Evolutionary conservation across 306 rosid genomes (phyloP).

Genomic region (Prunus fruticosa): DNA sequence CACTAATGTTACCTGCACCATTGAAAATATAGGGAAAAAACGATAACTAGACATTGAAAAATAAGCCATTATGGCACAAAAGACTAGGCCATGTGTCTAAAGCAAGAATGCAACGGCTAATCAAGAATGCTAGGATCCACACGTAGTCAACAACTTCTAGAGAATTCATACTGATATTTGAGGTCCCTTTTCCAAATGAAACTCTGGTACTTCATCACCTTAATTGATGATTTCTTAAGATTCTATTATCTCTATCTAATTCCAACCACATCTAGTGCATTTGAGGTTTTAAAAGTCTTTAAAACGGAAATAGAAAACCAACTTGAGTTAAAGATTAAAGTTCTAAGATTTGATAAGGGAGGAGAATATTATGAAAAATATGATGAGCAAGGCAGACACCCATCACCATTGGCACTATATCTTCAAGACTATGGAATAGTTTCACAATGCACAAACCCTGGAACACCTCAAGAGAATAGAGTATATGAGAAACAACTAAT

Average conservation of each 20-base stretch:
- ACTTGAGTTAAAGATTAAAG: background rate
- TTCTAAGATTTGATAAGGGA: background rate
- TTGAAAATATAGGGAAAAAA: background rate
- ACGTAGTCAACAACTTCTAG: background rate
- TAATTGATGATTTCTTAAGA: background rate
- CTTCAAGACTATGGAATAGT: background rate
- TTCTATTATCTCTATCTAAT: background rate
- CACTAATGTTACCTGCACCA: background rate
- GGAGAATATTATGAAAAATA: background rate
- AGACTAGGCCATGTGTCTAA: background rate
- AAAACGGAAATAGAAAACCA: background rate
- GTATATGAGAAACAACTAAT: background rate
- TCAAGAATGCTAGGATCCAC: background rate
- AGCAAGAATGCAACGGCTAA: background rate
- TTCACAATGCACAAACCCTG: background rate
- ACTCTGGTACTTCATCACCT: background rate
- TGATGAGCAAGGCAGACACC: background rate
- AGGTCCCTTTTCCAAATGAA: background rate
- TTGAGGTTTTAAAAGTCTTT: background rate
- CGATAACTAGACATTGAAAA: background rate
- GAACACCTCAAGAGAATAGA: background rate
- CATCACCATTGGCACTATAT: background rate
- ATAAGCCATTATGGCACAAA: background rate
- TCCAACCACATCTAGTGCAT: background rate
- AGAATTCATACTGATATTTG: background rate